Base-by-base conservation (phyloP, 495 filamentous ascomycete genomes). In the Cercophora sp. region DNA sequence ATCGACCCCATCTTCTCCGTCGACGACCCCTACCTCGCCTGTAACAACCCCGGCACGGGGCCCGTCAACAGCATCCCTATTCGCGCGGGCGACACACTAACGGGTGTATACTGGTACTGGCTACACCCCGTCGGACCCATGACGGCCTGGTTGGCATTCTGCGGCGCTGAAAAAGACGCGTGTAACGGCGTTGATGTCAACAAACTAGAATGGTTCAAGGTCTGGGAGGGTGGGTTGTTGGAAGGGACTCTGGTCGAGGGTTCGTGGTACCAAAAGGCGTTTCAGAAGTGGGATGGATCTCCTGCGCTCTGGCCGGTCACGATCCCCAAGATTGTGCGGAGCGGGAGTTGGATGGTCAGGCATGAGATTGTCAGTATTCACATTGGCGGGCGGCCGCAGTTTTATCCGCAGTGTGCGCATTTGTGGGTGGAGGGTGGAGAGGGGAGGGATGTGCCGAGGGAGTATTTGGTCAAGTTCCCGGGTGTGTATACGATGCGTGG, bases 301-400 rank as follows among this genome's bases (percentile, higher is more conserved):
- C 68, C 70, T 1, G 70, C 63, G 20, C 48, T 72, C 16, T 82
- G 79, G 79, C 70, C 74, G 10, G 68, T 67, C 25, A 75, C 64
- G 6, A 75, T 81, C 8, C 79, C 79, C 0, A 45, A 51, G 3
- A 65, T 58, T n/a, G 57, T 83, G 29, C 69, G 66, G 32, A 56
- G 68, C 5, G 79, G 78, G 13, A 63, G 73, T 29, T 82, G 81
- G 52, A 52, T 83, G 37, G 70, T 81, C 26, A 54, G 78, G 40
- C 79, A 83, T 48, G 79, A 83, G 57, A 71, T 81, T 19, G 54
- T 81, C 32, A 74, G 71, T 5, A 70, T 82, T 5, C 79, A 81
- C 46, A 69, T 81, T 29, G 73, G 67, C 51, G 66, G 73, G 34
- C 71, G 62, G 53, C 77, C 79, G 3, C 79, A 82, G 66, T 83